A percentile compares a stretch with the other conserved stretches of the same genome.
phyloP scores from a whole-genome alignment of 208 protist genomes.

The Crithidia expoeki region DNA sequence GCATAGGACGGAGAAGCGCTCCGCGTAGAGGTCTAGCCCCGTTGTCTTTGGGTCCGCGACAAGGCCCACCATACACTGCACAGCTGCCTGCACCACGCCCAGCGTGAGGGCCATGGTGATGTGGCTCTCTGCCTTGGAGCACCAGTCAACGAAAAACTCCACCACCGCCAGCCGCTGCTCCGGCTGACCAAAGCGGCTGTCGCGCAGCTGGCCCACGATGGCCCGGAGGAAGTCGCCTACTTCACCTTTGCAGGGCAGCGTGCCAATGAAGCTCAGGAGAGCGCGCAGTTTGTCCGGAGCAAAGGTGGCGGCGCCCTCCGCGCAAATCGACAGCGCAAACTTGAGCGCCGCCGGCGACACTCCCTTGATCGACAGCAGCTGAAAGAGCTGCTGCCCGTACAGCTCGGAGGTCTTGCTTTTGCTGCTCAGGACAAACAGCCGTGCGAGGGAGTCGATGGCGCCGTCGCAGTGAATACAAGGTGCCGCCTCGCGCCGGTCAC shows the following conservation, averaged over 20 bases:
- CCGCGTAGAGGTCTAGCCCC: slow-evolving; percentile 33
- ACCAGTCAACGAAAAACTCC: slow-evolving; percentile 48
- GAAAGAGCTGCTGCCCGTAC: slow-evolving; percentile 55
- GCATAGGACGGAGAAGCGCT: slow-evolving; percentile 44
- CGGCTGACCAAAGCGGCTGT: slow-evolving; percentile 9
- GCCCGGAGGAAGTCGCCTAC: slow-evolving; percentile 30
- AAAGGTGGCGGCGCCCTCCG: slow-evolving; percentile 42
- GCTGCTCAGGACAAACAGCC: slow-evolving; percentile 57
- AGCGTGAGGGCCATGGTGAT: slow-evolving; percentile 25
- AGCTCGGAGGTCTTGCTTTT: slow-evolving; percentile 20
- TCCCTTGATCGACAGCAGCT: slow-evolving; percentile 32
- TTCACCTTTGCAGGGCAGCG: slow-evolving; percentile 22
- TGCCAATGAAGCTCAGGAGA: slow-evolving; percentile 29
- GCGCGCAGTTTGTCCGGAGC: slow-evolving; percentile 35
- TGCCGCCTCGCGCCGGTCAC: slow-evolving; percentile 14
- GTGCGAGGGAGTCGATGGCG: slow-evolving; percentile 33
- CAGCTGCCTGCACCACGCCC: slow-evolving; percentile 29
- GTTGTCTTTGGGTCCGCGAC: neutral
- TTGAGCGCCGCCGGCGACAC: slow-evolving; percentile 26
- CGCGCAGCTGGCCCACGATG: slow-evolving; percentile 27
- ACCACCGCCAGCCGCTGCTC: slow-evolving; percentile 33
- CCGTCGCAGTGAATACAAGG: slow-evolving; percentile 22
- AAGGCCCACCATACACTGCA: slow-evolving; percentile 26
- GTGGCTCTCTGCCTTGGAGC: slow-evolving; percentile 29
- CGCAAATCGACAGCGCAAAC: slow-evolving; percentile 52